phyloP scores from a whole-genome alignment of 495 filamentous ascomycete genomes.

The Trichoderma orchidacearum region DNA sequence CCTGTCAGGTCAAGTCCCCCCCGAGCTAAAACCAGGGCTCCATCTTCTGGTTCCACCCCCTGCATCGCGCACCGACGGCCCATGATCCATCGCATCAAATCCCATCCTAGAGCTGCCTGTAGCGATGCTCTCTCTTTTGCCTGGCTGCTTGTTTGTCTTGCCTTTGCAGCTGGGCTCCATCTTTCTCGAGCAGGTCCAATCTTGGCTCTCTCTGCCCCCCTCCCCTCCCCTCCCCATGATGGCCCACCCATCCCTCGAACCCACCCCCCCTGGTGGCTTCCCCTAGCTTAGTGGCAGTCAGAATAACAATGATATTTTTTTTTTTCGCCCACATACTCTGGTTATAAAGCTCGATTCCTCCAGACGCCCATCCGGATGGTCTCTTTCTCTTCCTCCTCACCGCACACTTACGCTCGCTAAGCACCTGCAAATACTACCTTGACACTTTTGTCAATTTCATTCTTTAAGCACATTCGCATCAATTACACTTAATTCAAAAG shows the following conservation, averaged over 20 bases:
- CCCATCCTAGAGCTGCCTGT: background rate
- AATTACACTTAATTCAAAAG: slow-evolving; percentile 10
- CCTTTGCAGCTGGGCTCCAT: background rate
- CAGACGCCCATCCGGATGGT: slow-evolving; percentile 13
- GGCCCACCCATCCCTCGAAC: background rate
- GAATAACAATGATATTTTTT: too few relatives aligned
- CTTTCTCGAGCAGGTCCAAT: background rate
- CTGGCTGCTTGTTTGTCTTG: background rate
- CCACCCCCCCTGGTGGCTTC: background rate
- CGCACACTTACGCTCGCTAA: slow-evolving; percentile 29
- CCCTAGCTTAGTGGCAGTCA: background rate
- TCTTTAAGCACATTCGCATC: slow-evolving; percentile 28
- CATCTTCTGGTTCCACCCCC: too few relatives aligned
- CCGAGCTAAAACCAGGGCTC: too few relatives aligned
- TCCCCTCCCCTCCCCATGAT: background rate
- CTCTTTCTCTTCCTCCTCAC: slow-evolving; percentile 25
- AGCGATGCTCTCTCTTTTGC: background rate
- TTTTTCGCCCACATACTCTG: background rate
- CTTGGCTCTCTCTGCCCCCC: background rate
- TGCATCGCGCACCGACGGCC: too few relatives aligned
- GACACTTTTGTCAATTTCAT: slow-evolving; percentile 49
- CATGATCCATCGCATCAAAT: too few relatives aligned
- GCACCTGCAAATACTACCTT: slow-evolving; percentile 19
- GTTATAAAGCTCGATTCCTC: slow-evolving; percentile 24
- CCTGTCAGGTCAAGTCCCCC: too few relatives aligned